Base-by-base conservation (phyloP, 164 flowering plant species). In the Warburgia ugandensis region DNA sequence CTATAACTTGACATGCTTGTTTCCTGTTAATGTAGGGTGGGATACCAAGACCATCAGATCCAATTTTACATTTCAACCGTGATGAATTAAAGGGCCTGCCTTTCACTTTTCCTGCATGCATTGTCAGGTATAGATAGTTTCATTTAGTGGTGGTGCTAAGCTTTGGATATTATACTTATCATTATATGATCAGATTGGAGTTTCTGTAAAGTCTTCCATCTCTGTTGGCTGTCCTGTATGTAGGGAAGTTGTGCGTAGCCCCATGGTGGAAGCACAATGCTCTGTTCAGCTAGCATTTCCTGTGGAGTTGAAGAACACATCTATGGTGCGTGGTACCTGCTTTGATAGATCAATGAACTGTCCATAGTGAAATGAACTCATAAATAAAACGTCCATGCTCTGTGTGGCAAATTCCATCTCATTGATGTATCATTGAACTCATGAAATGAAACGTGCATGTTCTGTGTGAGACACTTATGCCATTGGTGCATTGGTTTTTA, bases 241-340 rank as follows among this genome's bases (percentile, higher is more conserved):
- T 62, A 91, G 97, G 65, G 97, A 91, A 72, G 73, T 74, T 37
- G 97, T 91, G 42, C 71, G 63, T 35, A 86, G 97, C 67, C 89
- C 96, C 25, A 91, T 91, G 97, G 95, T 86, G 45, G 94, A 91
- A 76, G 94, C 83, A 55, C 96, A 91, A 60, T 86, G 97, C 64
- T 86, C 81, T 1, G 97, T 91, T 38, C 95, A 83, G 80, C 58
- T 91, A 53, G 73, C 89, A 58, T 91, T 91, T 76, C 97, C 97
- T 30, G 89, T 86, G 46, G 84, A 76, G 67, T 72, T 91, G 67
- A 84, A 78, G 64, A 79, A 81, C 73, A 89, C 72, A 63, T 60
- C 69, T 41, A 84, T 83, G 94, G 97, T 91, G 28, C 35, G 63
- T 62, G 31, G 12, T n/a, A 20, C 8, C 16, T 14, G 29, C 40